phyloP scores from a whole-genome alignment of 108 stramenopile genomes.

The Cyclotella sp. region DNA sequence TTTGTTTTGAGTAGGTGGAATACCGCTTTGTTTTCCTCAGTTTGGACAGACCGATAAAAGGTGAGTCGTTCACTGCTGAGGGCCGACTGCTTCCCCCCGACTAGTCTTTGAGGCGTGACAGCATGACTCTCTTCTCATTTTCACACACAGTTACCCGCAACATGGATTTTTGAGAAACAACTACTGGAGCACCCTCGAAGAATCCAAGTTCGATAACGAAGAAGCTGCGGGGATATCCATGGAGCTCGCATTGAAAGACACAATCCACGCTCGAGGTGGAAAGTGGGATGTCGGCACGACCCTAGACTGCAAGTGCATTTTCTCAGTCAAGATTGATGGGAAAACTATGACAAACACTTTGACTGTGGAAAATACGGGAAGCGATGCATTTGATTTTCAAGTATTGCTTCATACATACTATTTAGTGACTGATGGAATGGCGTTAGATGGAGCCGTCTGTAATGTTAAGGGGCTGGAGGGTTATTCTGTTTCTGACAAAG shows the following conservation, averaged over 20 bases:
- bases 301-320: constrained; percentile 43
- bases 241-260: constrained; percentile 66
- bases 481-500: constrained; percentile 61
- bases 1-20: constrained; percentile 47
- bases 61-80: background rate
- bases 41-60: constrained; percentile 78
- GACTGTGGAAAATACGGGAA: constrained; percentile 67
- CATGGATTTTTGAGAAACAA: constrained; percentile 85
- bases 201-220: constrained; percentile 41
- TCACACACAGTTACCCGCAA: constrained; percentile 64
- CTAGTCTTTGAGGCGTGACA: too few species aligned
- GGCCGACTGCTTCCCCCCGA: too few species aligned
- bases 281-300: constrained; percentile 57
- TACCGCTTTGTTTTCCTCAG: constrained; percentile 84
- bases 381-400: constrained; percentile 65
- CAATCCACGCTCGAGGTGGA: constrained; percentile 65
- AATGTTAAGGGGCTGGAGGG: constrained; percentile 73
- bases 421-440: constrained; percentile 58
- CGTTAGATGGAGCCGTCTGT: constrained; percentile 60
- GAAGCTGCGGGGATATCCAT: constrained; percentile 60
- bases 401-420: constrained; percentile 81
- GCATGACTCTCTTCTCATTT: too few species aligned
- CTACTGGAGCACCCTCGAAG: constrained; percentile 58
- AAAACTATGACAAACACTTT: constrained; percentile 63
- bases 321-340: constrained; percentile 56